Percentiles rank a stretch among this genome's conserved stretches.
Evolutionary conservation across 768 basidiomycete genomes (phyloP).

Genomic region (Tulasnella sp.): DNA sequence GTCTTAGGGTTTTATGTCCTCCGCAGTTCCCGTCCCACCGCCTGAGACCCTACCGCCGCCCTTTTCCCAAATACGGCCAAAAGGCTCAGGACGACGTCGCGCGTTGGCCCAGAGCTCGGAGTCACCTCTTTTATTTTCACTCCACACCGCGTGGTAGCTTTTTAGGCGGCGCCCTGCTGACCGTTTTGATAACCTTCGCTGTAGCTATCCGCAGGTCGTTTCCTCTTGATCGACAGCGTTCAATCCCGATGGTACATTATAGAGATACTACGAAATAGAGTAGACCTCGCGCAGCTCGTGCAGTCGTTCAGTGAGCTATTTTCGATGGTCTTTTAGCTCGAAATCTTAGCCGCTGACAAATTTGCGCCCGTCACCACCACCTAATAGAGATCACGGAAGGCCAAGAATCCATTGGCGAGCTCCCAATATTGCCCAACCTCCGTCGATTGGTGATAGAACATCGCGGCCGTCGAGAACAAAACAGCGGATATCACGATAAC

Average conservation of each 20-base stretch:
- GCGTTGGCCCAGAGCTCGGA: not conserved
- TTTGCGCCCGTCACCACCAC: not conserved
- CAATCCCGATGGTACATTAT: conserved; percentile 24
- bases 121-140: not conserved
- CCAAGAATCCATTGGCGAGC: conserved; percentile 24
- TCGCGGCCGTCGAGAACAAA: conserved; percentile 21
- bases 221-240: conserved; percentile 22
- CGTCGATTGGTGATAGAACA: conserved; percentile 17
- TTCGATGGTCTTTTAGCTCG: not conserved
- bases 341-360: not conserved
- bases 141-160: not conserved
- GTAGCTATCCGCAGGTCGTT: conserved; percentile 18
- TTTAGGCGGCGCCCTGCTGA: conserved; percentile 1
- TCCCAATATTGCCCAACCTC: conserved; percentile 22
- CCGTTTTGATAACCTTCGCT: not conserved
- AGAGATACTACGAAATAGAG: not conserved
- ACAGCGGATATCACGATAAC: conserved; percentile 28
- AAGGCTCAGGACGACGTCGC: not conserved
- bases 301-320: conserved; percentile 15
- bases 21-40: not conserved
- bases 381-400: conserved; percentile 26
- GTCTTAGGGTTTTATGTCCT: conserved; percentile 3
- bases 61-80: not conserved
- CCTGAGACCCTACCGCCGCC: not conserved
- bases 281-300: conserved; percentile 22